These are phyloP conservation scores for Saprolegnia parasitica DNA, from an alignment of 352 stramenopile genomes.

Conservation along the genomic window DNA sequence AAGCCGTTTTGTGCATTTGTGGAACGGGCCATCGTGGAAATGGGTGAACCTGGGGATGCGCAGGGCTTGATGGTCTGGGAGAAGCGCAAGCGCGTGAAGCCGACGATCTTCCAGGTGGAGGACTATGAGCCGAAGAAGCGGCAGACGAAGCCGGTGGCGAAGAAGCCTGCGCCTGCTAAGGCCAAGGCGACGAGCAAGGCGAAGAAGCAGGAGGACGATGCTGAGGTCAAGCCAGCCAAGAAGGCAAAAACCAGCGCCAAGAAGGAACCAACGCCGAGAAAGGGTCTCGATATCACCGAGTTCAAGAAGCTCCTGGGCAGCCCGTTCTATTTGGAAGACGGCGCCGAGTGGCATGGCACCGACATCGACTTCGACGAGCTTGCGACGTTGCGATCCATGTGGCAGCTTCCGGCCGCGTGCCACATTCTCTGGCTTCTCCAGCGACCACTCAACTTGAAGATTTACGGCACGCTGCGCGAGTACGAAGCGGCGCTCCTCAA, in stretches of 20 bases:
- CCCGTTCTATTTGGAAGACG: slow-evolving; percentile 70
- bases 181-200: not conserved
- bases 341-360: slow-evolving; percentile 58
- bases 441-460: slow-evolving; percentile 66
- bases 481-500: slow-evolving; percentile 77
- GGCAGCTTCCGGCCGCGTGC: slow-evolving; percentile 70
- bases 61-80: slow-evolving; percentile 22
- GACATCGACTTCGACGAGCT: slow-evolving; percentile 79
- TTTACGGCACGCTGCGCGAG: slow-evolving; percentile 72
- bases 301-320: slow-evolving; percentile 53
- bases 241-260: slow-evolving; percentile 28
- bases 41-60: slow-evolving; percentile 13
- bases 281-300: slow-evolving; percentile 3
- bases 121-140: slow-evolving; percentile 6
- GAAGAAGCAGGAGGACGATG: not conserved
- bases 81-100: slow-evolving; percentile 24
- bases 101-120: slow-evolving; percentile 20
- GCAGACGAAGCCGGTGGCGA: not conserved
- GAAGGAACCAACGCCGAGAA: slow-evolving; percentile 14
- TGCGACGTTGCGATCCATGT: slow-evolving; percentile 48
- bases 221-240: slow-evolving; percentile 1
- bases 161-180: not conserved
- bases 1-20: not conserved
- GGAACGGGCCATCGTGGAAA: not conserved
- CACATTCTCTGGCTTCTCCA: slow-evolving; percentile 84